phyloP scores from a whole-genome alignment of 208 protist species.

The Naegleria gruberi region DNA sequence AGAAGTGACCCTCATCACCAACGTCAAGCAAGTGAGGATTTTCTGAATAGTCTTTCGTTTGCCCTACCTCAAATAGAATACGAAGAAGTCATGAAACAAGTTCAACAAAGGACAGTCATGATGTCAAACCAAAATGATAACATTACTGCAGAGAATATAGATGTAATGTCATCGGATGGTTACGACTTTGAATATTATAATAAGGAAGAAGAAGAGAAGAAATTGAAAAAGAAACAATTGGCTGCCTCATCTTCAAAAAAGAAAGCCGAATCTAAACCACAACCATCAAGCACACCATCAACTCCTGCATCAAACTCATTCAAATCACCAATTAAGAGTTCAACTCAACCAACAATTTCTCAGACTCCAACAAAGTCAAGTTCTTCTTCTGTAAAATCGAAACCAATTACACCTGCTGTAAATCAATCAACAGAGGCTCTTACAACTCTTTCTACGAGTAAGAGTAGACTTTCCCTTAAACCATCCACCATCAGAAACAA shows the following conservation, averaged over 20 bases:
- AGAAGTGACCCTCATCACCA: too few relatives aligned
- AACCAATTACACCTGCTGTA: background rate
- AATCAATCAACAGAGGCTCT: background rate
- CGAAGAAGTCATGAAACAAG: background rate
- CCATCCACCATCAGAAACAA: too few relatives aligned
- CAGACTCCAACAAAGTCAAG: background rate
- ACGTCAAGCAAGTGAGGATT: background rate
- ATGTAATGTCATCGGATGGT: background rate
- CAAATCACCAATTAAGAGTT: background rate
- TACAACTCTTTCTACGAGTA: background rate
- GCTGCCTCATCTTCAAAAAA: background rate
- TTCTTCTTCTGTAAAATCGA: background rate
- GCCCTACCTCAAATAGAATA: background rate
- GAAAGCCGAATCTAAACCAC: background rate
- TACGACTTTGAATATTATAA: background rate
- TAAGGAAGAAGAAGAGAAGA: background rate
- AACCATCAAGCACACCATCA: background rate
- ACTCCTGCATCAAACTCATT: background rate
- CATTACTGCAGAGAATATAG: background rate
- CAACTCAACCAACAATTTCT: background rate
- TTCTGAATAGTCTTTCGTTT: background rate
- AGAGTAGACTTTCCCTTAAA: background rate
- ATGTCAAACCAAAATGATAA: background rate
- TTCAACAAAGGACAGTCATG: background rate
- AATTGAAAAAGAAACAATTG: background rate